phyloP scores from a whole-genome alignment of 2,329 filamentous ascomycete species.

The Botryotinia globosa region DNA sequence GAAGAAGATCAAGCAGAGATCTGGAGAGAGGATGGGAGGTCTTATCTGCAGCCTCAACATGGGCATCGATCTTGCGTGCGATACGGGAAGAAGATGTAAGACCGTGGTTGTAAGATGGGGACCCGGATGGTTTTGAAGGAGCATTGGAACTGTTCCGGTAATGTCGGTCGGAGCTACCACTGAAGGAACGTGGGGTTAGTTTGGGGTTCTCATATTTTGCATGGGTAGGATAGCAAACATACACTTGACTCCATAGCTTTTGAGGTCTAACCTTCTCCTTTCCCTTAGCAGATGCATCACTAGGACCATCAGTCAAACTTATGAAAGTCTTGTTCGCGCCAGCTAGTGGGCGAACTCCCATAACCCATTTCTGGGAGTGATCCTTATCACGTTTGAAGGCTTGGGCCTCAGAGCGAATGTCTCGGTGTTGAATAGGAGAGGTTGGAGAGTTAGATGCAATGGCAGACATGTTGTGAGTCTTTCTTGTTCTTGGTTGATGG shows the following conservation, averaged over 20 bases:
- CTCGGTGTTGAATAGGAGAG: slow-evolving; percentile 31
- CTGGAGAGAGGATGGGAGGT: slow-evolving; percentile 29
- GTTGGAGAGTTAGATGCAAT: slow-evolving; percentile 35
- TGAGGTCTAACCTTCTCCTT: slow-evolving; percentile 32
- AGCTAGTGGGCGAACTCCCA: slow-evolving; percentile 29
- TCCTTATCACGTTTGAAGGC: slow-evolving; percentile 38
- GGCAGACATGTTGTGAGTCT: slow-evolving; percentile 22
- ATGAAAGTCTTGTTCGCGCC: slow-evolving; percentile 24
- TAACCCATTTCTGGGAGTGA: slow-evolving; percentile 34
- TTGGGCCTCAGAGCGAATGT: slow-evolving; percentile 36
- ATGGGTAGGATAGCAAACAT: slow-evolving; percentile 5
- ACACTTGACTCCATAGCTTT: slow-evolving; percentile 30
- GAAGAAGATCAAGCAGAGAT: slow-evolving; percentile 36
- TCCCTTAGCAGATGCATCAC: slow-evolving; percentile 15
- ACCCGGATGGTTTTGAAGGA: slow-evolving; percentile 27
- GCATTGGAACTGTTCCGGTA: slow-evolving; percentile 26
- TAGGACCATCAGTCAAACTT: not conserved
- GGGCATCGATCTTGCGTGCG: slow-evolving; percentile 29
- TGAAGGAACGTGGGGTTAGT: slow-evolving; percentile 24
- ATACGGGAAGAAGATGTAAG: slow-evolving; percentile 23
- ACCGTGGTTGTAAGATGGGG: slow-evolving; percentile 25
- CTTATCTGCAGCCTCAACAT: slow-evolving; percentile 29
- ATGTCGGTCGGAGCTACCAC: slow-evolving; percentile 31
- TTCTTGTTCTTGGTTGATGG: not conserved
- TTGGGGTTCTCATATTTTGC: slow-evolving; percentile 3